Base-by-base conservation (phyloP, 73 alveolate species). In the Stentor roeselii region DNA sequence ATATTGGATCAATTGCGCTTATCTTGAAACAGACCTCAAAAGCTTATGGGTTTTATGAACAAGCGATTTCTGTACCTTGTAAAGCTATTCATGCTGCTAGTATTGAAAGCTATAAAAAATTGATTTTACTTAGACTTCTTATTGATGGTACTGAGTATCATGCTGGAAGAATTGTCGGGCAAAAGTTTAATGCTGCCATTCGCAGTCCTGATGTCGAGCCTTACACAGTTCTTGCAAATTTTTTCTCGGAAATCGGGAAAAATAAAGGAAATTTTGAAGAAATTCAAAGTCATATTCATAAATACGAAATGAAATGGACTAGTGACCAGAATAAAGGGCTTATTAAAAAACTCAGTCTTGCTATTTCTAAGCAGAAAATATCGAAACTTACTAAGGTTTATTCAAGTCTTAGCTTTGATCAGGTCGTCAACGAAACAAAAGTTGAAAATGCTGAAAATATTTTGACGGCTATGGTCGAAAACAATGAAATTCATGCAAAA, bases 41-140 rank as follows among this genome's bases (percentile, higher is more conserved):
- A 1, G 80, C 41, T 0, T 15, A 21, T 67, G 27, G 34, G 21
- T 67, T 67, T 32, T 67, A 21, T 67, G 80, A 67, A 34, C 41
- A 27, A 1, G 84, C 78, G n/a, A 76, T 76, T 27, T 27, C 82
- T 6, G 39, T 35, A n/a, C 84, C 84, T 37, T 37, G 82, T 34
- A 15, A 39, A 76, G 76, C 84, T 21, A 35, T 76, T 2, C 84
- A 76, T 35, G 67, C 67, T 39, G 84, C 84, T 21, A 27, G 60
- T 27, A 37, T 76, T 39, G 84, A 76, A 2, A 27, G 75, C 67
- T 76, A 37, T 35, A 76, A 76, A 76, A 76, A 76, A 2, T 2
- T 37, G 0, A 38, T 76, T n/a, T 38, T 76, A 14, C 14, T 76
- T 11, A 34, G 0, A 0, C 78, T 76, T 0, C 32, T 76, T 39